Evolutionary conservation across 2,329 filamentous ascomycete genomes (phyloP).

Genomic region (Botryotinia convoluta): DNA sequence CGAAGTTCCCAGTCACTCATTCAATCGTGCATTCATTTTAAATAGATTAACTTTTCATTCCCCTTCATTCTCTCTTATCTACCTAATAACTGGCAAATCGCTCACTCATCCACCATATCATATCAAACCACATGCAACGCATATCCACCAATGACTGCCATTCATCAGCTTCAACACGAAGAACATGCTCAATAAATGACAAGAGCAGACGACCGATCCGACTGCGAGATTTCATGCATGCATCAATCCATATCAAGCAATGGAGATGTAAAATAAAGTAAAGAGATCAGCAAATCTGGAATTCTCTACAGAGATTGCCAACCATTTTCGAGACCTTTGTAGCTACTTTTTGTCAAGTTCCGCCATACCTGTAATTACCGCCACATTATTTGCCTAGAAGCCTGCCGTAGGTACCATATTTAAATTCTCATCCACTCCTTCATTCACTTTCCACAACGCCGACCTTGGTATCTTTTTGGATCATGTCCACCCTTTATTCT

Average conservation of each 20-base stretch:
- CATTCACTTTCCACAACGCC: not conserved
- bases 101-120: not conserved
- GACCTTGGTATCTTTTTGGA: not conserved
- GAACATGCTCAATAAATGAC: not conserved
- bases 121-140: not conserved
- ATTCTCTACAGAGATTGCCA: conserved; percentile 1
- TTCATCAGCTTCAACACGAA: not conserved
- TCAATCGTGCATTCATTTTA: not conserved
- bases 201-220: not conserved
- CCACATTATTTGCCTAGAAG: not conserved
- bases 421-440: not conserved
- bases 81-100: not conserved
- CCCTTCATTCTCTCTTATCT: not conserved
- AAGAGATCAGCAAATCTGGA: not conserved
- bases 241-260: not conserved
- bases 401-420: not conserved
- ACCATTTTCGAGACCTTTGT: not conserved
- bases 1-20: not conserved
- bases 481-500: not conserved
- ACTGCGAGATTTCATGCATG: not conserved
- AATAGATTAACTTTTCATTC: not conserved
- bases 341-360: not conserved
- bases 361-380: not conserved
- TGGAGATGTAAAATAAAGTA: not conserved
- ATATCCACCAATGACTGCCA: not conserved